Base-by-base conservation (phyloP, 2,329 filamentous ascomycete species). In the Lachnum nothofagi region DNA sequence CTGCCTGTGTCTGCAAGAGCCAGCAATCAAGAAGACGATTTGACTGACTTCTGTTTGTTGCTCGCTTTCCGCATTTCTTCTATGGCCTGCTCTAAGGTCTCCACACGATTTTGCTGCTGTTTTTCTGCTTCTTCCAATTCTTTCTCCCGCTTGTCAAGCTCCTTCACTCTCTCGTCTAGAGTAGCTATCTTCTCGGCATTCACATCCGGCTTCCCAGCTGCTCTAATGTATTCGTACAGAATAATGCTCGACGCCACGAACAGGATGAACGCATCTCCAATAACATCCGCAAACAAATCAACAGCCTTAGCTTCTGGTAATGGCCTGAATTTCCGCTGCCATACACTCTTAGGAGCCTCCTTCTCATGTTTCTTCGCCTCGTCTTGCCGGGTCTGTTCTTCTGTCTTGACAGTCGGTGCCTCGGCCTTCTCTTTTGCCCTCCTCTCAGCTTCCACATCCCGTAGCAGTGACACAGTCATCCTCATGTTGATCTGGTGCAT, bases 401-500 rank as follows among this genome's bases (percentile, higher is more conserved):
- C 76, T 16, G 80, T 84, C 65, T 82, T 82, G 34, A 82, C 80
- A 1, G 80, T 84, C 7, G 80, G 79, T 7, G 79, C 73, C 61
- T 82, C 79, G 46, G 80, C 79, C 52, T 76, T 78, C 60, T 85
- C 81, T 57, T 74, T 82, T 12, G 79, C 80, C 49, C 73, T 72
- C 52, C 73, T 72, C 59, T 82, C 78, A 16, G 78, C 78, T 24
- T 78, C 75, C 33, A 68, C 66, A 48, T 85, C 79, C 53, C 80
- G 74, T 31, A 85, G 63, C 3, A 80, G 60, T 2, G 79, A 76
- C 3, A 85, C 82, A 12, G 75, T 77, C 59, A 82, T 63, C 44
- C 78, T 75, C 81, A 85, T 85, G 59, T 84, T 85, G 45, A 85
- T 66, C 66, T 85, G 81, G 60, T 85, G 81, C 58, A 85, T 81